phyloP scores from a whole-genome alignment of 306 rosid genomes.

The Trichosanthes cucumerina region DNA sequence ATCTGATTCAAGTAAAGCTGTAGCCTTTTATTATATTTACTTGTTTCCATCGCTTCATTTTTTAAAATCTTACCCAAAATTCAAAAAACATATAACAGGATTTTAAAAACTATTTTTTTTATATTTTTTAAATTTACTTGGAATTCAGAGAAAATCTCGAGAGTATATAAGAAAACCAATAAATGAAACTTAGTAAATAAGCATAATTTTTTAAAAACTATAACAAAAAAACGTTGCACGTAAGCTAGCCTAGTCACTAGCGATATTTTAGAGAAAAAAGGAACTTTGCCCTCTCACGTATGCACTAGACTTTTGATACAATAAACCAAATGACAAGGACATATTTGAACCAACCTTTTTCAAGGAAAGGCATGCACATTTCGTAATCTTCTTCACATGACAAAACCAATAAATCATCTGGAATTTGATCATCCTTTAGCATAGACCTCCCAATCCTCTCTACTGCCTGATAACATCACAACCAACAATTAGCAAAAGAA shows the following conservation, averaged over 20 bases:
- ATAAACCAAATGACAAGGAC: background rate
- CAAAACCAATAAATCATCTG: slow-evolving; percentile 65
- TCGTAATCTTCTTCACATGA: slow-evolving; percentile 87
- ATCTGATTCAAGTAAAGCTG: no score
- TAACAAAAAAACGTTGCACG: background rate
- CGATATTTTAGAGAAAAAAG: no score
- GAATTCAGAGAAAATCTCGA: background rate
- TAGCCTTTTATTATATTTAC: background rate
- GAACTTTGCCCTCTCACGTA: background rate
- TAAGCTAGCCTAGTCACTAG: background rate
- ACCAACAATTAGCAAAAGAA: background rate
- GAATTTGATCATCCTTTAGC: slow-evolving; percentile 39
- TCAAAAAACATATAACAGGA: background rate
- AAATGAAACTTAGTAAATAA: background rate
- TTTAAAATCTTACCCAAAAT: background rate
- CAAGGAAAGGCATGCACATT: slow-evolving; percentile 62
- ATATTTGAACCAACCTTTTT: slow-evolving; percentile 45
- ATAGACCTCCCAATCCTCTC: slow-evolving; percentile 58
- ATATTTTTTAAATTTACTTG: background rate
- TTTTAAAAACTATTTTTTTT: background rate
- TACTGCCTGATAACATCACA: slow-evolving; percentile 33
- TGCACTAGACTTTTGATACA: background rate
- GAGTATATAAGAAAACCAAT: background rate
- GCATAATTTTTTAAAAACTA: background rate
- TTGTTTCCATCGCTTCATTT: background rate